Evolutionary conservation across 352 stramenopile species (phyloP), one percentile per base, ranked within the genome.

Genomic region (Peronospora belbahrii): DNA sequence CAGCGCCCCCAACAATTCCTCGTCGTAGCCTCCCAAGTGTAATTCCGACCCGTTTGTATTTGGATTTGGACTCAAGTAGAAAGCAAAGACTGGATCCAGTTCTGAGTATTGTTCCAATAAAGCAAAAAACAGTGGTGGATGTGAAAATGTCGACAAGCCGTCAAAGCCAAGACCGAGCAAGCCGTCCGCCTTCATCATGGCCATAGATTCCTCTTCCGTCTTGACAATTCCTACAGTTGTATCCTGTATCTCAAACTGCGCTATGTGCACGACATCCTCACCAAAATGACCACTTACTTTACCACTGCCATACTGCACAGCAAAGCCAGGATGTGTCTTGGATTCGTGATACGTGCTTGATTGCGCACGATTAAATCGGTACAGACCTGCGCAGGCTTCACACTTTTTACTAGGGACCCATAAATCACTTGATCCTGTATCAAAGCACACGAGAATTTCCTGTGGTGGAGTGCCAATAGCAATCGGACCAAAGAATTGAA

Each of bases 111-210:
- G 79, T 48, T 77, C 45, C 25, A 88, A 35, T 17, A 91, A 40
- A 27, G 56, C 36, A 17, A 87, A 78, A 51, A 91, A 88, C 1
- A 87, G 62, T 31, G 80, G 75, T 25, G 80, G 80, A 30, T 84
- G 68, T 0, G 76, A 83, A 42, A 84, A 84, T 15, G 79, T 83
- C 18, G 81, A 85, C 43, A 99, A 86, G 0, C 80, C 85, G 42
- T 96, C 84, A 52, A 98, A 99, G 15, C 88, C 96, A 15, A 98
- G 54, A 35, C 96, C 96, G 17, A 98, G 65, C 48, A 99, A 95
- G 2, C 96, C 96, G 65, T 99, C 96, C 0, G 79, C 72, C 51
- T 88, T 81, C 79, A 91, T 91, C 42, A 73, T 74, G 30, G 73
- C 67, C 73, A 91, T 86, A 4, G 72, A 85, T 25, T 83, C 71